Percentiles rank a stretch among this genome's conserved stretches.
phyloP scores from a whole-genome alignment of 2,329 filamentous ascomycete species.

The Colletotrichum camelliae region DNA sequence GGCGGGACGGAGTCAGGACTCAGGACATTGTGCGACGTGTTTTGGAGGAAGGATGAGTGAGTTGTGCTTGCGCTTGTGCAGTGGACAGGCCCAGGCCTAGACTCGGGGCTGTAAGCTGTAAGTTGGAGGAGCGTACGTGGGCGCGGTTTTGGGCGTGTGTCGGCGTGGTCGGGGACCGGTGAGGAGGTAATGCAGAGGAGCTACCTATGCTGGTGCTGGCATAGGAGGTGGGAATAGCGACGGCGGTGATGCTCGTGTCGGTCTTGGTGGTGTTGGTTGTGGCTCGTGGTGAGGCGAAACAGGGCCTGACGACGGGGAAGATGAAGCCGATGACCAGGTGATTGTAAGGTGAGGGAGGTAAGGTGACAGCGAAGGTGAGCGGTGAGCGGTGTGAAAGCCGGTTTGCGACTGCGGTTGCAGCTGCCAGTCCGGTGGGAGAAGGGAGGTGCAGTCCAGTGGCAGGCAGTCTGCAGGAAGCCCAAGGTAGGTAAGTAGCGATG shows the following conservation, averaged over 20 bases:
- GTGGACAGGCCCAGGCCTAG: constrained; percentile 5
- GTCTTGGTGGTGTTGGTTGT: neutral
- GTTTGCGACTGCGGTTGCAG: neutral
- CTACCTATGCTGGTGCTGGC: neutral
- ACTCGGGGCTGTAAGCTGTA: neutral
- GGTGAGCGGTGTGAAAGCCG: constrained; percentile 9
- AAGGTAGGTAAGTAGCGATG: neutral
- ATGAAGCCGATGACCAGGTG: neutral
- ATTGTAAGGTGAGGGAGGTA: neutral
- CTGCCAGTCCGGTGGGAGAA: neutral
- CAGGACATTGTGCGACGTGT: constrained; percentile 20
- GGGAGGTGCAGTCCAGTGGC: neutral
- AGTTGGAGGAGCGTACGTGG: constrained; percentile 7
- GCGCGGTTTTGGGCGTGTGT: constrained; percentile 17
- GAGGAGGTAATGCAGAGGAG: neutral
- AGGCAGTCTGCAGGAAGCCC: neutral
- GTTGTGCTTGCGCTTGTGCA: neutral
- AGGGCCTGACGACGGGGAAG: neutral
- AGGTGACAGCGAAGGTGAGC: neutral
- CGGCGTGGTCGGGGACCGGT: neutral
- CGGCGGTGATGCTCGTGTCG: neutral
- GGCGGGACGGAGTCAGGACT: neutral
- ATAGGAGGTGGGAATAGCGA: neutral
- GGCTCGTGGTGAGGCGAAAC: neutral
- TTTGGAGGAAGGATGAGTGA: constrained; percentile 1